Evolutionary conservation across 768 basidiomycete species (phyloP), one percentile per base, ranked within the genome.

Genomic region (Suillus lakei): DNA sequence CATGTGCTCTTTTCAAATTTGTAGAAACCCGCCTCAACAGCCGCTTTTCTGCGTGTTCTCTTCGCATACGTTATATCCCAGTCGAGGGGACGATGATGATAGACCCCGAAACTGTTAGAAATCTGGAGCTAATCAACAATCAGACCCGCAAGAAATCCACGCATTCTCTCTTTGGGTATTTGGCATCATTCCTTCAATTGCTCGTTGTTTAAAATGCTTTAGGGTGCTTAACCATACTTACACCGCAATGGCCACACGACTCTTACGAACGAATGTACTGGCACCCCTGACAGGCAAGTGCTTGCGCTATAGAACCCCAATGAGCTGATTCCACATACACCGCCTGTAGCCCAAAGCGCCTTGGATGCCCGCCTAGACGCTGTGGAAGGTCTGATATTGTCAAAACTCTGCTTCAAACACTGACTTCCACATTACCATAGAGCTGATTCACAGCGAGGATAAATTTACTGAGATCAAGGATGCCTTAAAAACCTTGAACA

Each of bases 61-160:
- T 95, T 28, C 84, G 88, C 39, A 93, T 95, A 62, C 83, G 87
- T 26, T 96, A 91, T 71, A 81, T 86, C 1, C 87, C 92, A 2
- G 88, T 92, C 0, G 93, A 96, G 73, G 96, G 96, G 0, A 96
- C 94, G 0, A 93, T 98, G 91, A 85, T 98, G 85, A 91, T 99
- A 68, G 98, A 99, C 72, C 84, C 89, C 0, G 96, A 96, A 66
- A 95, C 92, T 0, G 93, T 89, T 3, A 86, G 86, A 48, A 96
- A 97, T 74, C 84, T 99, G 7, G 98, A 99, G 73, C 82, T 99
- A 2, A 91, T 97, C 18, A 86, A 82, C 10, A 99, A 96, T 73
- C 84, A 88, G 71, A 74, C 87, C 5, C 79, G 79, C 54, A 88
- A 86, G 69, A 93, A 88, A 74, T 90, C 88, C 0, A 72, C 81